Conservation (phyloP, 768 basidiomycete species). For the Pisolithus microcarpus region DNA sequence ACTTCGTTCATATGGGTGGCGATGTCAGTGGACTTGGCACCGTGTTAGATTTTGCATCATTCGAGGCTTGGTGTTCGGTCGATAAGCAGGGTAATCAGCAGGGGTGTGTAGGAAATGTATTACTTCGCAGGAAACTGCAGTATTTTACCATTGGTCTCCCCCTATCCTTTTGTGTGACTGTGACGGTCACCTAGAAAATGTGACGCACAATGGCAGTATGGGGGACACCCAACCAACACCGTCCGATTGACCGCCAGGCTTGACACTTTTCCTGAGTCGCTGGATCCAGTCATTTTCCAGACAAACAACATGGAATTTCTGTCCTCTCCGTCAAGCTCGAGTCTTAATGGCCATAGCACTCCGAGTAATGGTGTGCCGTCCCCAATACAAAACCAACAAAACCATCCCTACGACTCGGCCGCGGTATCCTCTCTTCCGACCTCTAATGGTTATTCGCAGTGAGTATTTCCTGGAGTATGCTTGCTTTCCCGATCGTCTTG, state of each 20-base stretch:
- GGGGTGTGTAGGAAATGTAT: neutral
- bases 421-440: slow-evolving; percentile 31
- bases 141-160: neutral
- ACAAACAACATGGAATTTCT: slow-evolving; percentile 19
- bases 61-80: slow-evolving; percentile 19
- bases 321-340: slow-evolving; percentile 28
- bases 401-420: slow-evolving; percentile 28
- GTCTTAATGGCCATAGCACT: slow-evolving; percentile 45
- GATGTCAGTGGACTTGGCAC: slow-evolving; percentile 32
- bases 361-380: slow-evolving; percentile 45
- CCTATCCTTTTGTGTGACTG: slow-evolving; percentile 9
- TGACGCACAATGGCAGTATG: slow-evolving; percentile 10
- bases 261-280: neutral
- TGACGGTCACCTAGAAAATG: slow-evolving; percentile 18
- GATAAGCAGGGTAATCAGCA: neutral
- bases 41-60: slow-evolving; percentile 29
- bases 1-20: slow-evolving; percentile 46
- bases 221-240: neutral
- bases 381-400: slow-evolving; percentile 30
- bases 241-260: slow-evolving; percentile 1
- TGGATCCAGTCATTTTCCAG: slow-evolving; percentile 3
- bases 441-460: slow-evolving; percentile 56
- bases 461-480: slow-evolving; percentile 27
- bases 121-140: too few species aligned
- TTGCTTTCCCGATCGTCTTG: slow-evolving; percentile 1